Evolutionary conservation across 371 early-diverging fungal species (phyloP), one percentile per base, ranked within the genome.

Genomic region (Rhizopus stolonifer): DNA sequence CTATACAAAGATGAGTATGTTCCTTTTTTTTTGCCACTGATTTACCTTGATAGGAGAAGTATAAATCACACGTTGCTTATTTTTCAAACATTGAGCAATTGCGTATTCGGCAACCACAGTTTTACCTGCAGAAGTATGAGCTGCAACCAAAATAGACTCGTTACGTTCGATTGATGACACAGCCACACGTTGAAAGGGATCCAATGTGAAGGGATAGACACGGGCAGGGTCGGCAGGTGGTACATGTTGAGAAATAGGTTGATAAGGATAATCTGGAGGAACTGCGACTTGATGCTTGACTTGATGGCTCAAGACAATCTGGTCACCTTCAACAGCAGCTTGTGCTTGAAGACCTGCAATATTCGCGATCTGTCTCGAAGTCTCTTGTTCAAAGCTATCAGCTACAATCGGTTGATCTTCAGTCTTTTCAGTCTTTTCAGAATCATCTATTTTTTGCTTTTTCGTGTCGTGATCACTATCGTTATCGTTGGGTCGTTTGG

Each of bases 41-140:
- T 24, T 38, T 77, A 86, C 88, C 82, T 98, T 99, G 75, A 99
- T 99, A 4, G 99, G 99, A 52, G 91, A 90, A 18, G 99, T 99
- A 66, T 99, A 99, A 56, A 99, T 95, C 15, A 99, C 99, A 34
- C 99, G 82, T 75, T 99, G 99, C 61, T 95, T 96, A 58, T 92
- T 84, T 39, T 83, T 84, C 60, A 99, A 66, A 53, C 91, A 84
- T 61, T 93, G 91, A 0, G 99, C 99, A 67, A 99, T 99, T 0
- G 99, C 99, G 74, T 99, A 99, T 72, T 99, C 99, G 17, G 99
- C 99, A 3, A 99, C 97, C 2, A 99, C 99, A 0, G 99, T 99
- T 72, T 99, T 99, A 55, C 99, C 99, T 14, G 99, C 99, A 19
- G 93, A 92, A 1, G 99, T 99, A 59, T 99, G 99, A 1, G 99